Base-by-base conservation (phyloP, 2,329 filamentous ascomycete genomes). In the Fusarium mangiferae region DNA sequence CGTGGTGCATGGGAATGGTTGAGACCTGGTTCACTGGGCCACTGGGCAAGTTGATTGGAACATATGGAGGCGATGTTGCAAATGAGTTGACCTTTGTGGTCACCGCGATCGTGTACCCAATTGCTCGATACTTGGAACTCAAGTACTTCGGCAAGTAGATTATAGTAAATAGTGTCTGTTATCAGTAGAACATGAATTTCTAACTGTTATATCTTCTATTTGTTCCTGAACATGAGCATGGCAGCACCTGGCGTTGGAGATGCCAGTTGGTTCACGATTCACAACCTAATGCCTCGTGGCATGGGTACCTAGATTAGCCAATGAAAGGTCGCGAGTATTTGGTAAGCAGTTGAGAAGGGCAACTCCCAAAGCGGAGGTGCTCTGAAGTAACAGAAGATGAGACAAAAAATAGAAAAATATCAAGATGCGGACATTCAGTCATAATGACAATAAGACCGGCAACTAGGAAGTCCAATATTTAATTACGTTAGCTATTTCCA, bases 1-100 rank as follows among this genome's bases (percentile, higher is more conserved):
- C 54, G 12, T 63, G 61, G 61, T 63, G 54, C 20, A 60, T 63
- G 42, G 61, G 61, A 24, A 63, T 63, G 61, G 54, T 63, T 13
- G 61, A 63, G 61, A 63, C 61, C 0, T 63, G 61, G 61, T 63
- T 63, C 35, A 63, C 61, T 1, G 61, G 61, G 18, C 61, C 61
- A 7, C 61, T 63, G 24, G 61, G 61, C 0, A 60, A 60, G 35
- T 24, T 63, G 35, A 49, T 63, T n/a, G 61, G 61, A 36, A 42
- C 61, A 30, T 46, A 42, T 7, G 61, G 61, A 6, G 61, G 61
- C 2, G 61, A 63, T 28, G 33, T 63, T 33, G 61, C 61, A 42
- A 63, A 63, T 14, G 61, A 63, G 54, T 35, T 63, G 3, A 63
- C 61, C 35, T 63, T 63, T 42, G 41, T 63, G 18, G 54, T 63